Base-by-base conservation (phyloP, 2,329 filamentous ascomycete genomes). In the Monilinia fructicola region DNA sequence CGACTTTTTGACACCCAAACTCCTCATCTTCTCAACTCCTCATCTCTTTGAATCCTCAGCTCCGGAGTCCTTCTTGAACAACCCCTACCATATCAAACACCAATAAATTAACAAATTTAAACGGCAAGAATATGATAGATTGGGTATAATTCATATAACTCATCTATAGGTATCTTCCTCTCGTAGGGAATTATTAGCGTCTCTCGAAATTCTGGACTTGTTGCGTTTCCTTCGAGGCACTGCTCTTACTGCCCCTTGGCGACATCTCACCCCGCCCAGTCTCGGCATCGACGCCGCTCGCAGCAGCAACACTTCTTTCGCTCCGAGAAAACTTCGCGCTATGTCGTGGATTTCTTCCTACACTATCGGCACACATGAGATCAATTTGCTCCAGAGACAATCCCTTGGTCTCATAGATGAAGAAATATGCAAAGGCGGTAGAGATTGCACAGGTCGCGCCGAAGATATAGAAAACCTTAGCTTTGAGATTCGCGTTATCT, bases 351-450 rank as follows among this genome's bases (percentile, higher is more conserved):
- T 50, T 23, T n/a, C 23, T 60, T 1, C 28, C 58, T 10, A 5
- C 21, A 3, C 12, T 21, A 38, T 60, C 58, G 44, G 58, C 58
- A 78, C 79, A 83, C 63, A 89, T 82, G 77, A 85, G 83, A 72
- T 91, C 88, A 71, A 90, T 87, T 77, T 90, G 85, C 77, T 92
- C 89, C 67, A 91, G 83, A 1, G 84, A 85, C 12, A 91, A 81
- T 50, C 88, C 88, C 81, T 91, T 91, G 71, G 89, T 91, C 79
- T 91, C 89, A 55, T 78, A 73, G 50, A 91, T 81, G 71, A 86
- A 77, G 76, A 83, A 80, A 74, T 79, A 86, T 55, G 84, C 81
- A 74, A 85, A 87, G 31, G 84, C 75, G 55, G 84, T 80, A 65
- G 80, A 82, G 54, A 80, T 72, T 64, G 79, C 78, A 77, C 85